Conservation (phyloP, 2,329 filamentous ascomycete genomes). For the Penicillium polonicum region DNA sequence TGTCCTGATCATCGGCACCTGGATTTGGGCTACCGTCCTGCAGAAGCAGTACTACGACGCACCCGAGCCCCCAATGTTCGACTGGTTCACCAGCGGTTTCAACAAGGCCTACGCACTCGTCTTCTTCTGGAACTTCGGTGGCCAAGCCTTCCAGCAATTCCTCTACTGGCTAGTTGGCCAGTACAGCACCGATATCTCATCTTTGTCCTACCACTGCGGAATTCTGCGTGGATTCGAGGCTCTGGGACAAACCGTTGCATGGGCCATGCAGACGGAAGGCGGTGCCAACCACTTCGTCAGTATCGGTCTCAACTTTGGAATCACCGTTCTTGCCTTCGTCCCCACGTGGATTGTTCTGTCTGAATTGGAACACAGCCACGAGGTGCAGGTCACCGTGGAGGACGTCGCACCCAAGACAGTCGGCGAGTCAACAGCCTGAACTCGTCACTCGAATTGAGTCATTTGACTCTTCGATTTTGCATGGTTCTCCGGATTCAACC, state of each 20-base stretch:
- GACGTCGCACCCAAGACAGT: conserved; percentile 5
- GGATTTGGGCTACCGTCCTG: conserved; percentile 26
- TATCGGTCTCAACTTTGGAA: conserved; percentile 27
- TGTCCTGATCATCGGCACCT: conserved; percentile 20
- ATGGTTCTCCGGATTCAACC: not conserved
- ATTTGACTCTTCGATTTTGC: conserved; percentile 2
- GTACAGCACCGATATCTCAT: conserved; percentile 26
- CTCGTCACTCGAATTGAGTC: not conserved
- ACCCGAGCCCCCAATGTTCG: conserved; percentile 21
- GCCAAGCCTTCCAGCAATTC: conserved; percentile 27
- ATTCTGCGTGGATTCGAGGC: conserved; percentile 27
- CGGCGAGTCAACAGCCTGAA: conserved; percentile 1
- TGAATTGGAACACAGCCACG: conserved; percentile 25
- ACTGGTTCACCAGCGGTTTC: conserved; percentile 26
- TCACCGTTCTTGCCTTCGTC: conserved; percentile 22
- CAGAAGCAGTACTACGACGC: conserved; percentile 24
- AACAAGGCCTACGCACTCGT: conserved; percentile 24
- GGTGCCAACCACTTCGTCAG: conserved; percentile 26
- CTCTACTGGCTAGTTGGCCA: conserved; percentile 29
- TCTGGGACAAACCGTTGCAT: conserved; percentile 26
- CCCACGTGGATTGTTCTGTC: conserved; percentile 27
- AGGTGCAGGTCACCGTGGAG: conserved; percentile 23
- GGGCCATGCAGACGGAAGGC: conserved; percentile 27
- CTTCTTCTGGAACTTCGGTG: conserved; percentile 27
- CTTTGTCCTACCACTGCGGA: conserved; percentile 26